These are phyloP conservation scores for Gaeumannomyces sp. DNA, from an alignment of 2,329 filamentous ascomycete genomes.

Conservation along the genomic window DNA sequence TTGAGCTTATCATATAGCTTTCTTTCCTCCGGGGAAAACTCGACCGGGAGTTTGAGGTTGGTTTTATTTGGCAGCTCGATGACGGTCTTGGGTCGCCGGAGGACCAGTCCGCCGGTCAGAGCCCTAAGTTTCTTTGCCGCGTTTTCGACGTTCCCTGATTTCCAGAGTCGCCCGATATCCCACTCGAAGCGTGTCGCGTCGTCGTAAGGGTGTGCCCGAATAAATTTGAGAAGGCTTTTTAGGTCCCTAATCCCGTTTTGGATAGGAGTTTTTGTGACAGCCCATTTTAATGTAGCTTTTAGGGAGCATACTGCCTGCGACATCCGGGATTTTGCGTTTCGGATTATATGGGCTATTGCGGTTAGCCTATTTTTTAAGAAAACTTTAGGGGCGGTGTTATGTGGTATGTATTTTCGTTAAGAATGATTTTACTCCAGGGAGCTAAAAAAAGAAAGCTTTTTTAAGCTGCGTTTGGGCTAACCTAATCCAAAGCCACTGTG, in stretches of 20 bases:
- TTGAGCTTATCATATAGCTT: slow-evolving; percentile 28
- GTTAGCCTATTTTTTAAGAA: not conserved
- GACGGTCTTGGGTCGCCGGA: slow-evolving; percentile 32
- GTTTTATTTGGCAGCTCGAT: slow-evolving; percentile 30
- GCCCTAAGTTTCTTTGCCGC: slow-evolving; percentile 33
- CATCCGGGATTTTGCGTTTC: slow-evolving; percentile 28
- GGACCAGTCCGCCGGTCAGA: slow-evolving; percentile 29
- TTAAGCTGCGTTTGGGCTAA: not conserved
- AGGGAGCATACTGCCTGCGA: slow-evolving; percentile 32
- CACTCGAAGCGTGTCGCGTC: slow-evolving; percentile 30
- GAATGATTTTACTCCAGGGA: slow-evolving; percentile 32
- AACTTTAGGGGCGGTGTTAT: not conserved
- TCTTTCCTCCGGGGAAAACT: slow-evolving; percentile 30
- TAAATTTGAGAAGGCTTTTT: slow-evolving; percentile 34
- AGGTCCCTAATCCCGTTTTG: slow-evolving; percentile 40
- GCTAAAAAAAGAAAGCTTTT: slow-evolving; percentile 24
- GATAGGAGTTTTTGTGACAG: slow-evolving; percentile 42
- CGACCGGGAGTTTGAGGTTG: slow-evolving; percentile 28
- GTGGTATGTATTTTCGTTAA: slow-evolving; percentile 30
- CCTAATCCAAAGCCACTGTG: slow-evolving; percentile 32
- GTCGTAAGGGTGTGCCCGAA: slow-evolving; percentile 34
- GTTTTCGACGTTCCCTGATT: slow-evolving; percentile 27
- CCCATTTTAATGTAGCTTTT: slow-evolving; percentile 33
- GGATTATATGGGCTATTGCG: slow-evolving; percentile 33
- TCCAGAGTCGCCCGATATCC: slow-evolving; percentile 33